phyloP scores from a whole-genome alignment of 495 filamentous ascomycete genomes.

The Hypoxylon perforatum region DNA sequence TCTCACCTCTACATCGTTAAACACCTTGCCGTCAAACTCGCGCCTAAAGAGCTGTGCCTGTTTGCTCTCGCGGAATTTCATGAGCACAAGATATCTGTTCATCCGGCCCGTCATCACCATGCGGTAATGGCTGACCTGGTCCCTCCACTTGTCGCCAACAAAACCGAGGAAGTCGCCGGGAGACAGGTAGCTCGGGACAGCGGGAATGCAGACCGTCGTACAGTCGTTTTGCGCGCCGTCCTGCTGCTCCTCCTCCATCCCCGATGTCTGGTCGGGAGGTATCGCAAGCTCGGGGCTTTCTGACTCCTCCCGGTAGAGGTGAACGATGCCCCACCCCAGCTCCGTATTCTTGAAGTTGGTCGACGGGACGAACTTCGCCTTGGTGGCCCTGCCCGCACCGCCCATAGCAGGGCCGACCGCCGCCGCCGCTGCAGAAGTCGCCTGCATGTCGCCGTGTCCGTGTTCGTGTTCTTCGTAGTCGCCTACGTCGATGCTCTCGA shows the following conservation, averaged over 20 bases:
- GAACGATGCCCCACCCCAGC: constrained; percentile 91
- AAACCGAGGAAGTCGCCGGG: constrained; percentile 93
- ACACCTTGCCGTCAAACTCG: constrained; percentile 93
- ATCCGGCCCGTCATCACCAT: constrained; percentile 90
- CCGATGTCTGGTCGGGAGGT: constrained; percentile 43
- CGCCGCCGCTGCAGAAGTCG: constrained; percentile 50
- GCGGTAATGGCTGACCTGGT: constrained; percentile 91
- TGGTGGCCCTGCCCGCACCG: constrained; percentile 62
- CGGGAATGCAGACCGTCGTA: constrained; percentile 92
- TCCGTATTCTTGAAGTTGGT: constrained; percentile 77
- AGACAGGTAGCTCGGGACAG: constrained; percentile 92
- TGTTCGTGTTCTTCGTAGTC: constrained; percentile 7
- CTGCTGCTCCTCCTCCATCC: constrained; percentile 41
- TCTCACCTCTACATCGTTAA: constrained; percentile 89
- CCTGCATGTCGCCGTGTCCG: constrained; percentile 29
- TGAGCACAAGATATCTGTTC: constrained; percentile 95
- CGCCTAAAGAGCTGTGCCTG: constrained; percentile 82
- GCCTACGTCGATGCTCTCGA: constrained; percentile 56
- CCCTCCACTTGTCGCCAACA: constrained; percentile 87
- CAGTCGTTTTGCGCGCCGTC: constrained; percentile 68
- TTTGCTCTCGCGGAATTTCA: constrained; percentile 87
- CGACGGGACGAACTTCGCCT: constrained; percentile 80
- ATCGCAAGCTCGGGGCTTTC: constrained; percentile 68
- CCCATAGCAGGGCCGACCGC: constrained; percentile 57
- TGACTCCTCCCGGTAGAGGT: constrained; percentile 87